Evolutionary conservation across 345 rosid species (phyloP).

Genomic region (Syzygium grande): DNA sequence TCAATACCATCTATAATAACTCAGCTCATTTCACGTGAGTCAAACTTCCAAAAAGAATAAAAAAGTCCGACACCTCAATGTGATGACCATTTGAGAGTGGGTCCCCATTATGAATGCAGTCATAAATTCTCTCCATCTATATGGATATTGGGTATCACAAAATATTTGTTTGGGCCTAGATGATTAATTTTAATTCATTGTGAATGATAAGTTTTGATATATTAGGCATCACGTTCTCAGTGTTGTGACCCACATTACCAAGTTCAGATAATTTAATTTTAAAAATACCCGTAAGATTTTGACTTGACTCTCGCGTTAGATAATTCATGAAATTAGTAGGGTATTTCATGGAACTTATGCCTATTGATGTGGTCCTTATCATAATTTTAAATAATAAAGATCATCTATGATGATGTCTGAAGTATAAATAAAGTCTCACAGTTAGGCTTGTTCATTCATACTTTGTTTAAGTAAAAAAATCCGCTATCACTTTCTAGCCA

Average conservation of each 20-base stretch:
- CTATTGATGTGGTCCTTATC: neutral
- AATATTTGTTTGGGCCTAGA: neutral
- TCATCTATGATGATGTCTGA: neutral
- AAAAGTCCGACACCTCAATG: neutral
- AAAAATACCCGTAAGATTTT: neutral
- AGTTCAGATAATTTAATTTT: neutral
- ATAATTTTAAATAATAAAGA: neutral
- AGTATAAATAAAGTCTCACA: neutral
- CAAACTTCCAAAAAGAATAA: neutral
- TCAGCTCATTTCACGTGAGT: neutral
- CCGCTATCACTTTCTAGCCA: neutral
- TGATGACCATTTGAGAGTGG: neutral
- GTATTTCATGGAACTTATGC: neutral
- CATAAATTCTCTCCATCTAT: neutral
- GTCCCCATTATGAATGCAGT: neutral
- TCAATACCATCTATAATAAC: accelerated
- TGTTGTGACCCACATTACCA: neutral
- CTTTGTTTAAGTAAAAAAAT: neutral
- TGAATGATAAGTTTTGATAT: neutral
- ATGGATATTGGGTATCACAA: neutral
- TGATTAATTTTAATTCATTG: neutral
- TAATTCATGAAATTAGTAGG: neutral
- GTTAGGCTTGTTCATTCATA: neutral
- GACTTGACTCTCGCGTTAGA: neutral
- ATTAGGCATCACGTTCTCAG: neutral